Conservation (phyloP, 2,329 filamentous ascomycete species). For the Phaeoacremonium minimum region DNA sequence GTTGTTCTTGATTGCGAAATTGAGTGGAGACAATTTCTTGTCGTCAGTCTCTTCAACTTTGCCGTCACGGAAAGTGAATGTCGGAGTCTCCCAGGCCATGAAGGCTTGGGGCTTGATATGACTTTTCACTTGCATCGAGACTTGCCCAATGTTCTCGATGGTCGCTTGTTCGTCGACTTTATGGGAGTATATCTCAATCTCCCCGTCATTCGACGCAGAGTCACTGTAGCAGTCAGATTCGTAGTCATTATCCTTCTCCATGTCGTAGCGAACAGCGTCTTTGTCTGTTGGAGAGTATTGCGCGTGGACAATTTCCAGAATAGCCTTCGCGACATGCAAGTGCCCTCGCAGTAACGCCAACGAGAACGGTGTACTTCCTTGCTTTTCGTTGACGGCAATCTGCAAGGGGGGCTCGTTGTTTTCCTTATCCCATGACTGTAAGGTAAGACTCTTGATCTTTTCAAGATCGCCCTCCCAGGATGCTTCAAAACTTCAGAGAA, state of each 20-base stretch:
- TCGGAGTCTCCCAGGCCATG: slow-evolving; percentile 34
- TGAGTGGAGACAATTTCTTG: slow-evolving; percentile 23
- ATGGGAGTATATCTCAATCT: slow-evolving; percentile 43
- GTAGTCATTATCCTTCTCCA: slow-evolving; percentile 30
- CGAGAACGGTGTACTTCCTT: slow-evolving; percentile 53
- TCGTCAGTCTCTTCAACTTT: slow-evolving; percentile 16
- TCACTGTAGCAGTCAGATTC: slow-evolving; percentile 32
- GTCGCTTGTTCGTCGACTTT: slow-evolving; percentile 66
- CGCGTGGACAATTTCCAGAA: slow-evolving; percentile 66
- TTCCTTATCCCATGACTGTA: slow-evolving; percentile 52
- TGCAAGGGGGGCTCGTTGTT: slow-evolving; percentile 56
- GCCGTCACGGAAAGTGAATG: slow-evolving; percentile 25
- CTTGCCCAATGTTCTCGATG: slow-evolving; percentile 69
- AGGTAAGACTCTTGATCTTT: slow-evolving; percentile 60
- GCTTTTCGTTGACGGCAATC: slow-evolving; percentile 55
- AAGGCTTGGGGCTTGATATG: slow-evolving; percentile 49
- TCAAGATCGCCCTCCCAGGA: slow-evolving; percentile 67
- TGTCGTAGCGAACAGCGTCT: slow-evolving; percentile 44
- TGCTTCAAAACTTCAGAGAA: slow-evolving; percentile 59
- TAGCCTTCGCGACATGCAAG: slow-evolving; percentile 54
- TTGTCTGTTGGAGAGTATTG: slow-evolving; percentile 61
- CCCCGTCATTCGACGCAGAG: slow-evolving; percentile 22
- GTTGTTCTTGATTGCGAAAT: slow-evolving; percentile 45
- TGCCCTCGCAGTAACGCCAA: slow-evolving; percentile 66
- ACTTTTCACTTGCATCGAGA: slow-evolving; percentile 66